A percentile compares a stretch with the other conserved stretches of the same genome.
phyloP scores from a whole-genome alignment of 2,329 filamentous ascomycete species.

The Aspergillus quadricinctus region DNA sequence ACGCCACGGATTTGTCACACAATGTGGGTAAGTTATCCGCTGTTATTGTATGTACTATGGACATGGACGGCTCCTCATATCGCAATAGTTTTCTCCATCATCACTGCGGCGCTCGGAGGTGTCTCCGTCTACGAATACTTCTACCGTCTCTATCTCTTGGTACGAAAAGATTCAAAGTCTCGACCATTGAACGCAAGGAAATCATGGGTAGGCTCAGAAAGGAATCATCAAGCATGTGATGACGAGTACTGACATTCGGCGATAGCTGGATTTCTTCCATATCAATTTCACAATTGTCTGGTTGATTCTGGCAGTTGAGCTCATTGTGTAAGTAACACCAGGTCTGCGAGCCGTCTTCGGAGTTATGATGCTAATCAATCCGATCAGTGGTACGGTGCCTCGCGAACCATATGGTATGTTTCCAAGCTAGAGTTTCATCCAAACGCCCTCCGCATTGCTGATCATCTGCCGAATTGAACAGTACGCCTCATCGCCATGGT shows the following conservation, averaged over 20 bases:
- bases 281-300: slow-evolving; percentile 45
- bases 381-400: slow-evolving; percentile 37
- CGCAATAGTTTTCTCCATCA: slow-evolving; percentile 39
- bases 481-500: slow-evolving; percentile 43
- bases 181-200: slow-evolving; percentile 40
- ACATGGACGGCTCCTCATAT: background rate
- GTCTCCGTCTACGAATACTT: slow-evolving; percentile 43
- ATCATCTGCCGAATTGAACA: slow-evolving; percentile 10
- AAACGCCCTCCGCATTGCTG: background rate
- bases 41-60: background rate
- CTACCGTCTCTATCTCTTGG: slow-evolving; percentile 38
- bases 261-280: slow-evolving; percentile 43
- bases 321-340: slow-evolving; percentile 36
- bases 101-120: slow-evolving; percentile 38
- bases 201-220: slow-evolving; percentile 34
- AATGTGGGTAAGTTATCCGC: slow-evolving; percentile 32
- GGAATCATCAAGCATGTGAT: background rate
- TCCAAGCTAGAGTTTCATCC: background rate
- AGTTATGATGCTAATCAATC: slow-evolving; percentile 10
- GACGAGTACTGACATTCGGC: slow-evolving; percentile 3
- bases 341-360: background rate
- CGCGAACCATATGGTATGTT: slow-evolving; percentile 36
- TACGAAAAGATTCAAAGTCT: slow-evolving; percentile 33
- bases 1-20: slow-evolving; percentile 47
- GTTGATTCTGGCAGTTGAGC: slow-evolving; percentile 40